phyloP scores from a whole-genome alignment of 176 grass and related monocot genomes.

The Bothriochloa decipiens region DNA sequence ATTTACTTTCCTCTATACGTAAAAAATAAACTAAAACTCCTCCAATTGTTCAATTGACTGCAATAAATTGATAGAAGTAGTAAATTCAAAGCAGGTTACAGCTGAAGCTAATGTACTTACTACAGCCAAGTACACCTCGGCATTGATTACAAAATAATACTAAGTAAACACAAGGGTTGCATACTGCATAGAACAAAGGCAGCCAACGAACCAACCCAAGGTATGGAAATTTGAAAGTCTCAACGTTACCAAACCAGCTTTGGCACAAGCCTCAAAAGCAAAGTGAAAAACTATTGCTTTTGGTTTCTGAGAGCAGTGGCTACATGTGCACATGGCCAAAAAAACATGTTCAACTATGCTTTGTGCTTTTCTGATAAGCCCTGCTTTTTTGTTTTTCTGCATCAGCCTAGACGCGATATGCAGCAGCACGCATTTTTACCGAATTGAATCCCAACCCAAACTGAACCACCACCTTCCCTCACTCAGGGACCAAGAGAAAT shows the following conservation, averaged over 20 bases:
- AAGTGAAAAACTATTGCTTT: constrained; percentile 16
- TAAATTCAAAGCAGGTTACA: not conserved
- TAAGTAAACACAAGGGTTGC: not conserved
- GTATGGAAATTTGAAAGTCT: not conserved
- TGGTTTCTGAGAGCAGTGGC: constrained; percentile 27
- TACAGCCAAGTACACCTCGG: not conserved
- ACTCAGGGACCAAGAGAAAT: constrained; percentile 4
- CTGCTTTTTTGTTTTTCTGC: not conserved
- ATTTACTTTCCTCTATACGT: not conserved
- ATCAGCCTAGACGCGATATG: not conserved
- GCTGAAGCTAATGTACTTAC: not conserved
- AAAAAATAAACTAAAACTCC: not conserved
- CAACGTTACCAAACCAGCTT: not conserved
- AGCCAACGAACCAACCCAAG: not conserved
- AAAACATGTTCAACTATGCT: constrained; percentile 3
- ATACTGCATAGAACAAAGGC: not conserved
- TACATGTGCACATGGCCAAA: constrained; percentile 30
- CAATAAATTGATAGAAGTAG: constrained; percentile 5
- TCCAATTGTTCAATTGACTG: too few relatives aligned
- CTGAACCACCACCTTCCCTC: not conserved
- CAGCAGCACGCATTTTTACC: not conserved
- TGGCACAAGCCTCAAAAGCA: constrained; percentile 11
- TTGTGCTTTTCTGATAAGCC: constrained; percentile 17
- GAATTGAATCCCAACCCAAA: not conserved
- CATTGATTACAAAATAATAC: not conserved